These are phyloP conservation scores for Dictyostelium capitatum DNA, from an alignment of 78 protist species.

Conservation along the genomic window DNA sequence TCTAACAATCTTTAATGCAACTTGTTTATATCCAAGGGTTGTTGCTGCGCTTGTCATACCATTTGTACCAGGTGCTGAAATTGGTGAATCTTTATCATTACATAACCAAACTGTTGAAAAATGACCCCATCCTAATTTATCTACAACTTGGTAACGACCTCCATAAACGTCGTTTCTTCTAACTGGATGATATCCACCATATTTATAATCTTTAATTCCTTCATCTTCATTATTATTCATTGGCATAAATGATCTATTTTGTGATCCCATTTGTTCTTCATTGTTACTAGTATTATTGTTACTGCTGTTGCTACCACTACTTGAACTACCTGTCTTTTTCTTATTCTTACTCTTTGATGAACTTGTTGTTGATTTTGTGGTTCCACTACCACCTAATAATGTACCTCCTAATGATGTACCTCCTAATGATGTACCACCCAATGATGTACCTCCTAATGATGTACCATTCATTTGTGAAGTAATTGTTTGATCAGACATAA, in stretches of 20 bases:
- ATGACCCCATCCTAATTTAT: constrained; percentile 99
- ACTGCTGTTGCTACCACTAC: background rate
- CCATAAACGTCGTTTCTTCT: constrained; percentile 90
- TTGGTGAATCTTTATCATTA: constrained; percentile 64
- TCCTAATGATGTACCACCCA: constrained; percentile 24
- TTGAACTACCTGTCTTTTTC: background rate
- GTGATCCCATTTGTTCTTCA: background rate
- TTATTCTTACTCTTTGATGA: background rate
- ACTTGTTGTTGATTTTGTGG: background rate
- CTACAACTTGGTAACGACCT: constrained; percentile 86
- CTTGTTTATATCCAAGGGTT: constrained; percentile 27
- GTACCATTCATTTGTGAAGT: background rate
- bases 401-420: constrained; percentile 44
- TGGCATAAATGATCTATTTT: constrained; percentile 23
- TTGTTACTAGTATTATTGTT: background rate
- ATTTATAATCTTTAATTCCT: constrained; percentile 42
- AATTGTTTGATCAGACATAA: background rate
- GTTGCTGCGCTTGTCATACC: background rate
- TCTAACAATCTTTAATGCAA: constrained; percentile 94
- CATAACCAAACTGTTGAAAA: constrained; percentile 99
- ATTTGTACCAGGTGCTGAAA: background rate
- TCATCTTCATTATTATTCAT: constrained; percentile 33
- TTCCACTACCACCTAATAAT: constrained; percentile 19
- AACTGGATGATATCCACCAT: constrained; percentile 98
- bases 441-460: background rate